Evolutionary conservation across 2,329 filamentous ascomycete genomes (phyloP), one percentile per base, ranked within the genome.

Genomic region (Elsinoe perseae): DNA sequence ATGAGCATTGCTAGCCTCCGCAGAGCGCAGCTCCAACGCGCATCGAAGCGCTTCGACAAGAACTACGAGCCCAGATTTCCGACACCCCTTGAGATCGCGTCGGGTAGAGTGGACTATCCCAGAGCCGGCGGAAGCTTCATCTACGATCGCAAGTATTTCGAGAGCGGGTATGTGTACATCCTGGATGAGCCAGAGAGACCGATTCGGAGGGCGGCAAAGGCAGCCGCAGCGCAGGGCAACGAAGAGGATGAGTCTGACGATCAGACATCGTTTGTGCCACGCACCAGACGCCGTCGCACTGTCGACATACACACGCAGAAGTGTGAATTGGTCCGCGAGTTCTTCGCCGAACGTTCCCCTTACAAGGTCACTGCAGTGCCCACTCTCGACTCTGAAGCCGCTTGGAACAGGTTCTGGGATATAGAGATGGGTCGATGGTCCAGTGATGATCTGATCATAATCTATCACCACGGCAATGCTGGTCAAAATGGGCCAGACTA

Each of bases 141-240:
- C 30, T 43, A 56, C 55, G 53, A 56, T 27, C 53, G 53, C 18
- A 56, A 46, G 40, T 56, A 56, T 12, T 56, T 34, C 40, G 30
- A 44, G 18, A 56, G 8, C 4, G 53, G 53, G 3, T 34, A 21
- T 4, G 25, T 56, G 12, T 56, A 56, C 28, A 44, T 56, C 7
- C 38, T 56, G 23, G 53, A 56, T 28, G 48, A 52, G 2, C 48
- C 34, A 7, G 3, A 56, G 8, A 16, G 14, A 7, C 6, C 25
- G 3, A 16, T 52, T n/a, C 10, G 6, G 21, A 14, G 7, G 5
- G 25, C 30, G 2, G 30, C 30, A 14, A 34, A 18, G 16, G 48
- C 3, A 8, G n/a, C 10, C 4, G 7, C 25, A 6, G 7, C 5
- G 23, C 2, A 48, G 43, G n/a, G 8, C 8, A 20, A 34, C n/a